Percentiles rank a stretch among this genome's conserved stretches.
Conservation (phyloP, 306 rosid genomes). For the Citrullus amarus region DNA sequence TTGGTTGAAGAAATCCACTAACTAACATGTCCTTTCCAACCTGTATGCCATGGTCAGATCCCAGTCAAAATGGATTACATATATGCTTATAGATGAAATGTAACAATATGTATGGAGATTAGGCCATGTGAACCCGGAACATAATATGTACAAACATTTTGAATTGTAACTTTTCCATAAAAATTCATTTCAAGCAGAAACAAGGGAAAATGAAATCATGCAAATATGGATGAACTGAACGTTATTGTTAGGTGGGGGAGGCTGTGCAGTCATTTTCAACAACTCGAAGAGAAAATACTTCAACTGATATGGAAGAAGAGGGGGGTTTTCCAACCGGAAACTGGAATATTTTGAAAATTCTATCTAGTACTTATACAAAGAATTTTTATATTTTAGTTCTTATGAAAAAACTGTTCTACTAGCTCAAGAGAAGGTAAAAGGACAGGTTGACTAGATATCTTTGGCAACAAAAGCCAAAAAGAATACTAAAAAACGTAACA, state of each 20-base stretch:
- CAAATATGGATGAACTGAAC: background rate
- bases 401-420: background rate
- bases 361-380: background rate
- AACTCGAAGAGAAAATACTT: background rate
- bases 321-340: background rate
- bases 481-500: background rate
- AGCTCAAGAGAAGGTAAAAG: background rate
- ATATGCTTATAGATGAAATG: background rate
- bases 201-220: background rate
- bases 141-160: background rate
- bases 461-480: background rate
- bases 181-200: background rate
- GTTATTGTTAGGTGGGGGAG: background rate
- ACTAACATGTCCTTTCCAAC: conserved; percentile 87
- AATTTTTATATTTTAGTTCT: background rate
- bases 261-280: background rate
- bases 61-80: background rate
- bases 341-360: background rate
- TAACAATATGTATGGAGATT: background rate
- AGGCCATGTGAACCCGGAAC: background rate
- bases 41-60: conserved; percentile 25
- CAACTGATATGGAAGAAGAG: background rate
- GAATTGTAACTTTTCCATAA: background rate
- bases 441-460: background rate
- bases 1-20: conserved; percentile 83